Evolutionary conservation across 331 rosid genomes (phyloP), one percentile per base, ranked within the genome.

Genomic region (Malus hybrid): DNA sequence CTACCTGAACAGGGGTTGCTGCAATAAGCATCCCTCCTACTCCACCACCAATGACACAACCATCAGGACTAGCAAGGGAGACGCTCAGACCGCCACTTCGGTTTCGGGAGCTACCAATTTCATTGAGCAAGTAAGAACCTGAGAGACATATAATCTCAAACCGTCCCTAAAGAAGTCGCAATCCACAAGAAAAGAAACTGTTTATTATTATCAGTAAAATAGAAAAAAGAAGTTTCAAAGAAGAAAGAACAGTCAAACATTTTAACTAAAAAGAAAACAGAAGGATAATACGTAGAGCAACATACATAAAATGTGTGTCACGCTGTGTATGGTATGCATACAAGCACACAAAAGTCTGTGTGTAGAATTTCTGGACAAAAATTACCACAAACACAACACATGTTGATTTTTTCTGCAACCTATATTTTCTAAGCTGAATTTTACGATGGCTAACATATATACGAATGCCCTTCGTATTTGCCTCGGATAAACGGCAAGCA

Each of bases 51-150:
- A 94, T 73, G 73, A 94, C 97, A 65, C 91, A 88, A 2, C 99
- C 99, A 52, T 94, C 97, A 60, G 97, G 92, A 81, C 97, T 92
- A n/a, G 99, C 99, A 80, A 95, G 97, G 74, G 96, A 85, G 65
- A 95, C 93, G 64, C 89, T 90, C 7, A 95, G 79, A 32, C 96
- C 91, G 9, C 93, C 99, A 13, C 82, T 74, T 79, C 92, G 87
- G 55, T 86, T 88, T 64, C 91, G 80, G 22, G 95, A 74, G 57
- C 90, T 87, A 69, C 80, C 80, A 46, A 70, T 72, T 50, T 92
- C 97, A 20, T 81, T 82, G 68, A 85, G 86, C 79, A 89, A 65
- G 78, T 87, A 95, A 59, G 97, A 92, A 78, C 99, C 99, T 20
- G 97, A 80, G 52, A 95, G 87, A 83, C 93, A 90, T 73, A 95